phyloP scores from a whole-genome alignment of 1,139 yeast species.

The Scheffersomyces stambukii region DNA sequence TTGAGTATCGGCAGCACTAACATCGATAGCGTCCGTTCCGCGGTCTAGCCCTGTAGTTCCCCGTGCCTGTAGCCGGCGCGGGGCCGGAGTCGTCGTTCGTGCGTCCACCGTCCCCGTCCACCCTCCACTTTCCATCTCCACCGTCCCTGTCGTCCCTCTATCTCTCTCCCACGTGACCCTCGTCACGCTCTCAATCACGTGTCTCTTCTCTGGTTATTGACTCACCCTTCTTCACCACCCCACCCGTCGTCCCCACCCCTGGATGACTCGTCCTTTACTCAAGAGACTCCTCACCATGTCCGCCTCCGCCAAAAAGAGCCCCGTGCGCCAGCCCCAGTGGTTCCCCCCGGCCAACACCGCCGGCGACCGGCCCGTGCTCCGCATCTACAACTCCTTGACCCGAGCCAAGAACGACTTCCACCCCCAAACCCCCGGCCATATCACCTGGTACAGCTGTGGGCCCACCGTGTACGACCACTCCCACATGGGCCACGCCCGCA shows the following conservation, averaged over 20 bases:
- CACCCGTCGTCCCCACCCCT: slow-evolving; percentile 6
- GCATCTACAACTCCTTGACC: slow-evolving; percentile 74
- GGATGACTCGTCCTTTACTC: slow-evolving; percentile 3
- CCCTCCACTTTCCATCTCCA: too few relatives aligned
- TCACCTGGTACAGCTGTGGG: slow-evolving; percentile 97
- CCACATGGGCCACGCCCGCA: slow-evolving; percentile 99
- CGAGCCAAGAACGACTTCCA: slow-evolving; percentile 72
- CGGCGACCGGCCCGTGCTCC: slow-evolving; percentile 19
- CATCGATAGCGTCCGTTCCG: background rate
- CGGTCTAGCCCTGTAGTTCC: background rate
- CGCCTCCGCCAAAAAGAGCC: slow-evolving; percentile 19
- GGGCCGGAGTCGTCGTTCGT: too few relatives aligned
- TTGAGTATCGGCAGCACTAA: background rate
- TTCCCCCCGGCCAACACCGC: slow-evolving; percentile 19
- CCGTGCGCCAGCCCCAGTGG: slow-evolving; percentile 41
- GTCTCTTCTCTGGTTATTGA: background rate
- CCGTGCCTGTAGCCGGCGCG: background rate
- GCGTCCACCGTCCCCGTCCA: too few relatives aligned
- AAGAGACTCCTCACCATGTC: slow-evolving; percentile 19
- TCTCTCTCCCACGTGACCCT: background rate
- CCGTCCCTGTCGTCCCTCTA: background rate
- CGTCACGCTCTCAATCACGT: background rate
- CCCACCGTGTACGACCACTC: slow-evolving; percentile 97
- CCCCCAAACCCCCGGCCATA: slow-evolving; percentile 57
- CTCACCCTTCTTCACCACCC: background rate